Evolutionary conservation across 768 basidiomycete species (phyloP), one percentile per base, ranked within the genome.

Genomic region (Calocybe cyanea): DNA sequence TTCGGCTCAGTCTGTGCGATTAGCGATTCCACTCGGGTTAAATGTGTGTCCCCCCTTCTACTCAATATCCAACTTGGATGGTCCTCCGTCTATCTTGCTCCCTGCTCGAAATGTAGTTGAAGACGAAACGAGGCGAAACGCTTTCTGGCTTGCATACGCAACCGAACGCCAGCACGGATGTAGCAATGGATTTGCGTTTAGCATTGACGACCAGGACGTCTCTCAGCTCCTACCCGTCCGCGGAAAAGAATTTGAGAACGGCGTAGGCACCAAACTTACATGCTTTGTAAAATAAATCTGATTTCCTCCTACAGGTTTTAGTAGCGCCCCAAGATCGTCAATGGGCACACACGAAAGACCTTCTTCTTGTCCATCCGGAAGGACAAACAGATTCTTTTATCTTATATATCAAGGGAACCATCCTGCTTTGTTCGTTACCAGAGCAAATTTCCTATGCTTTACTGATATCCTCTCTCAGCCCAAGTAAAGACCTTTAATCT

Each of bases 71-170:
- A 77, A 79, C 38, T 70, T 73, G 2, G 68, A 73, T 23, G 68
- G 79, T 30, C 71, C 80, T 0, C 64, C 77, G n/a, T 78, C 83
- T 6, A 75, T 87, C 41, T 58, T 87, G 13, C 68, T 73, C 0
- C 69, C 78, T 2, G 78, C 85, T n/a, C 69, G 70, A 35, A 81
- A 74, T 24, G 73, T 78, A 1, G 66, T 81, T 6, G 87, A 88
- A 59, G 83, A 84, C 25, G 87, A 88, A 61, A 78, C 69, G 32
- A 72, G 87, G 40, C 71, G 85, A 44, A 88, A 88, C 54, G 70
- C 78, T 1, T 87, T 87, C 55, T 90, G 86, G 80, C 56, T 85
- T 37, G 80, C 83, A 7, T 88, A 87, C 58, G 72, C 80, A 5
- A 68, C 73, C 36, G 87, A 89, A 52, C 77, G 86, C 20, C 75